Evolutionary conservation across 352 stramenopile species (phyloP).

Genomic region (Phytophthora palmivora): DNA sequence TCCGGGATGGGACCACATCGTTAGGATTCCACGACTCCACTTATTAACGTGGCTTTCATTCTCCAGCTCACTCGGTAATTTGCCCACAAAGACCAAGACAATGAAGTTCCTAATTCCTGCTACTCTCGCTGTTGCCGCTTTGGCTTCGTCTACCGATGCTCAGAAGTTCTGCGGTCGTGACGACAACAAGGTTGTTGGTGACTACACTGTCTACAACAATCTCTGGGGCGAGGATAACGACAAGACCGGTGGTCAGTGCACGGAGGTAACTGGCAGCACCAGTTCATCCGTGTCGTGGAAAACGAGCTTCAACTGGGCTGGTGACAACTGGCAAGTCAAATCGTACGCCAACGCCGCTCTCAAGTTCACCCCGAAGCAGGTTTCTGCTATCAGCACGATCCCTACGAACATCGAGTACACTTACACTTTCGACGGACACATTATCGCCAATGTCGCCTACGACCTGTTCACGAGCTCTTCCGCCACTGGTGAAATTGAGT

Average conservation of each 20-base stretch:
- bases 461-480: too few species aligned
- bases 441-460: slow-evolving; percentile 40
- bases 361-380: slow-evolving; percentile 39
- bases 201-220: slow-evolving; percentile 63
- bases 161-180: slow-evolving; percentile 42
- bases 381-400: slow-evolving; percentile 43
- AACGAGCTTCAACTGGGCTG: slow-evolving; percentile 48
- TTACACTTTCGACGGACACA: slow-evolving; percentile 43
- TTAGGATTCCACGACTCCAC: too few species aligned
- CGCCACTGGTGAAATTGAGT: too few species aligned
- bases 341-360: slow-evolving; percentile 55
- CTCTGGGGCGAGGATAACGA: slow-evolving; percentile 43
- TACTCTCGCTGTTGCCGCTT: slow-evolving; percentile 16
- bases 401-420: slow-evolving; percentile 45
- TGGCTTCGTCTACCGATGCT: slow-evolving; percentile 19
- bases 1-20: too few species aligned
- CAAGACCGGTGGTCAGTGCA: slow-evolving; percentile 47
- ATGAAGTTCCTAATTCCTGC: slow-evolving; percentile 29
- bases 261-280: slow-evolving; percentile 35
- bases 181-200: slow-evolving; percentile 32
- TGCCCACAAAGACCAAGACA: not conserved
- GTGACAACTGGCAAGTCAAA: slow-evolving; percentile 45
- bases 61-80: too few species aligned
- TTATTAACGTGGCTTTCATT: too few species aligned
- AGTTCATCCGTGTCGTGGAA: slow-evolving; percentile 43